Base-by-base conservation (phyloP, 192 early-diverging fungal genomes). In the Radiomyces spectabilis region DNA sequence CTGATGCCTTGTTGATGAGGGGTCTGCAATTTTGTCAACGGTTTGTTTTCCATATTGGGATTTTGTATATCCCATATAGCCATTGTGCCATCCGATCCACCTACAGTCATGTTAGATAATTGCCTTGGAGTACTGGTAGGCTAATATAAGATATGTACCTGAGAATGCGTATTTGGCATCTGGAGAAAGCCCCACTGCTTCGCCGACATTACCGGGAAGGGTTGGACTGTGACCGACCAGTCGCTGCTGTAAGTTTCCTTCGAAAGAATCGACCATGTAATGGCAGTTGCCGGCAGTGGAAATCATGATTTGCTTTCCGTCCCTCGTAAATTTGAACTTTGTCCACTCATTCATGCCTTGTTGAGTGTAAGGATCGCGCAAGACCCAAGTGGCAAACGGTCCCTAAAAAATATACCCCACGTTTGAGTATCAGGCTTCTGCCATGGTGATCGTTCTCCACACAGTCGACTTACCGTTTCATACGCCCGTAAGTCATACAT, bases 271-370 rank as follows among this genome's bases (percentile, higher is more conserved):
- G 8, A 92, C 57, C 4, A 91, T 54, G 41, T 82, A 86, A 33
- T 77, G 72, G 0, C 51, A 52, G 24, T 86, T 76, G 0, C 60
- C 72, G 0, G 69, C 59, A 0, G 88, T 91, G 2, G 80, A 78
- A 1, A 93, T 49, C 0, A 93, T 55, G 5, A 95, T 70, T 26
- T 76, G 62, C 44, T 89, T 86, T 3, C 88, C 90, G 51, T 91
- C 84, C 21, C 87, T 84, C 22, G 71, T 73, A 60, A 92, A 93
- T 58, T 84, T 78, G 6, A 92, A 38, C 13, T 70, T 62, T 2
- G 83, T 85, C 74, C 81, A 84, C 24, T 65, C 59, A 10, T 66
- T 51, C 5, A 48, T 22, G 10, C 41, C 8, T 27, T 52, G 45
- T 35, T 50, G 53, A 7, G 6, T 25, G 41, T 49, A 63, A 22